Percentiles rank a stretch among this genome's conserved stretches.
phyloP scores from a whole-genome alignment of 257 asterid genomes.

The Solanum chaucha region DNA sequence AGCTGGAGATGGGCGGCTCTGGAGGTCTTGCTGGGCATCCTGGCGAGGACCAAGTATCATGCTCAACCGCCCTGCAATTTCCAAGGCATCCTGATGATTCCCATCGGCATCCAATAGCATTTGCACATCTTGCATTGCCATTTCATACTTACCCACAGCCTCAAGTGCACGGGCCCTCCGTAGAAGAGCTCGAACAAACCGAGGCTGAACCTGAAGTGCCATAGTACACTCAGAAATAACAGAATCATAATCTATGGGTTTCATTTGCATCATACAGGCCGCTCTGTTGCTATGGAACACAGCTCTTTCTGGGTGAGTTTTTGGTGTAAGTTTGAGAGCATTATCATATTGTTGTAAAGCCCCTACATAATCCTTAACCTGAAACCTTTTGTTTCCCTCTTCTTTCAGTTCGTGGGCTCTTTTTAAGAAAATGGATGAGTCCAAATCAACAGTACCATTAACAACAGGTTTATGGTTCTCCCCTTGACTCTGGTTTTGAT shows the following conservation, averaged over 20 bases:
- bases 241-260: constrained; percentile 61
- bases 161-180: constrained; percentile 81
- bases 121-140: constrained; percentile 74
- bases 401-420: constrained; percentile 87
- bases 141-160: constrained; percentile 60
- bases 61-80: constrained; percentile 58
- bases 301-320: constrained; percentile 71
- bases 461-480: constrained; percentile 31
- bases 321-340: constrained; percentile 70
- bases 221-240: constrained; percentile 67
- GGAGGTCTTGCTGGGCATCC: constrained; percentile 52
- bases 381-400: constrained; percentile 82
- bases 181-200: constrained; percentile 51
- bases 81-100: constrained; percentile 54
- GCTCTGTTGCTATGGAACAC: constrained; percentile 89
- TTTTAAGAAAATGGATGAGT: constrained; percentile 51
- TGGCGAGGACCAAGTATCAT: constrained; percentile 53
- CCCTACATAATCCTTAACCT: constrained; percentile 60
- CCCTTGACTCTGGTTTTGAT: constrained; percentile 23
- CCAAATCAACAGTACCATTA: constrained; percentile 52
- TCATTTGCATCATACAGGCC: constrained; percentile 96
- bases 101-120: constrained; percentile 50
- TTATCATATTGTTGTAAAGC: constrained; percentile 70
- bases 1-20: constrained; percentile 96
- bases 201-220: constrained; percentile 79